Base-by-base conservation (phyloP, 805 yeast genomes). In the Nakazawaea populi region DNA sequence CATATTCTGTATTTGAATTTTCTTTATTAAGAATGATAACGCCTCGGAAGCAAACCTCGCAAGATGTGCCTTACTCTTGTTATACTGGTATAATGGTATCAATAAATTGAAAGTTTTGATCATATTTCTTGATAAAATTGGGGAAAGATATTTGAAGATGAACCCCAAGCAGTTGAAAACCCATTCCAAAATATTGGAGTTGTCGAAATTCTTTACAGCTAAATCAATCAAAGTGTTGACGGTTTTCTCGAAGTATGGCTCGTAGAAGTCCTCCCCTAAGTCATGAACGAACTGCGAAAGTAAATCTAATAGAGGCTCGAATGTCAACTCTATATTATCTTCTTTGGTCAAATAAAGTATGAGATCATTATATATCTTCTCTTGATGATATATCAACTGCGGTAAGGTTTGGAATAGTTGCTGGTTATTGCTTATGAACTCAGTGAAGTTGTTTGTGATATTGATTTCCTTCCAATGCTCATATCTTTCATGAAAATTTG, bases 11-110 rank as follows among this genome's bases (percentile, higher is more conserved):
- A 72, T 63, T 28, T 74, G 72, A 54, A 87, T 74, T 64, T 88
- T 88, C 61, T 94, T 80, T 8, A 92, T 71, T 51, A 92, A 70
- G 59, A 87, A 94, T 0, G 97, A 87, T 44, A 92, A 65, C 0
- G 97, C 94, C 65, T 92, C 97, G 0, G 97, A 90, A 24, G 96
- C 83, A 60, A 92, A 94, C 54, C 95, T 75, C 1, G 88, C 75
- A 36, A 91, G 75, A 55, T 85, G 82, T 30, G 80, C 80, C 57
- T 83, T 85, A 18, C 69, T 66, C 51, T 74, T 74, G 4, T 66
- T 66, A 47, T 81, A 67, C 36, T 79, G 77, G 49, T 92, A 69
- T 27, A 89, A 65, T 0, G 95, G 91, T 35, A 80, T 66, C 10
- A 90, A 70, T 4, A 77, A 61, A 35, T 75, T 71, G 63, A 87